Conservation (phyloP, 768 basidiomycete species). For the Boletus rubroflammeus region DNA sequence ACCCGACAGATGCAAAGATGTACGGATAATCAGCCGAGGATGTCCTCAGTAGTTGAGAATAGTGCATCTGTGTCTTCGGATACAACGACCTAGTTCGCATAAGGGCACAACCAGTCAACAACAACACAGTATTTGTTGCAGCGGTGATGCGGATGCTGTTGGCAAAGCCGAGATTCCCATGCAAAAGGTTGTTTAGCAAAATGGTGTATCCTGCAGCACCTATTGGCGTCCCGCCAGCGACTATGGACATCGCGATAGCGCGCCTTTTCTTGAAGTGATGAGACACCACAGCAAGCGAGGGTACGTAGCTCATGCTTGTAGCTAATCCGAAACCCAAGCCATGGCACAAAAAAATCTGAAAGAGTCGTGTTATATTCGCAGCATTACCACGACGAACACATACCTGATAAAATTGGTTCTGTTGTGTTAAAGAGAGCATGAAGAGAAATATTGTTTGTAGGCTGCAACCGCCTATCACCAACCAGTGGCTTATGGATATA, state of each 20-base stretch:
- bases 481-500: constrained; percentile 31
- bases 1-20: constrained; percentile 26
- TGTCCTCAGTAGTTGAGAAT: constrained; percentile 17
- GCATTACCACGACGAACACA: constrained; percentile 18
- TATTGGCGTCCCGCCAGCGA: constrained; percentile 34
- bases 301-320: constrained; percentile 33
- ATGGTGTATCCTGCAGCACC: constrained; percentile 23
- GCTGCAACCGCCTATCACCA: constrained; percentile 35
- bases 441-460: constrained; percentile 36
- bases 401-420: constrained; percentile 36
- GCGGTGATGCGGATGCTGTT: constrained; percentile 45
- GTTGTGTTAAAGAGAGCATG: constrained; percentile 41
- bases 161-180: constrained; percentile 33
- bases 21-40: constrained; percentile 23
- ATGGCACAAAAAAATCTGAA: constrained; percentile 34
- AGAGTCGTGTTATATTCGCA: constrained; percentile 23
- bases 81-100: constrained; percentile 41
- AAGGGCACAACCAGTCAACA: constrained; percentile 32
- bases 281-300: constrained; percentile 42
- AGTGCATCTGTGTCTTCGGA: constrained; percentile 5
- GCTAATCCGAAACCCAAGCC: constrained; percentile 41
- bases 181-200: constrained; percentile 28
- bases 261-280: constrained; percentile 43
- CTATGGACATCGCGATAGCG: constrained; percentile 41
- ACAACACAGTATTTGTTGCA: constrained; percentile 36